A percentile compares a stretch with the other conserved stretches of the same genome.
Conservation (phyloP, 306 rosid genomes). For the Lathyrus aphaca region DNA sequence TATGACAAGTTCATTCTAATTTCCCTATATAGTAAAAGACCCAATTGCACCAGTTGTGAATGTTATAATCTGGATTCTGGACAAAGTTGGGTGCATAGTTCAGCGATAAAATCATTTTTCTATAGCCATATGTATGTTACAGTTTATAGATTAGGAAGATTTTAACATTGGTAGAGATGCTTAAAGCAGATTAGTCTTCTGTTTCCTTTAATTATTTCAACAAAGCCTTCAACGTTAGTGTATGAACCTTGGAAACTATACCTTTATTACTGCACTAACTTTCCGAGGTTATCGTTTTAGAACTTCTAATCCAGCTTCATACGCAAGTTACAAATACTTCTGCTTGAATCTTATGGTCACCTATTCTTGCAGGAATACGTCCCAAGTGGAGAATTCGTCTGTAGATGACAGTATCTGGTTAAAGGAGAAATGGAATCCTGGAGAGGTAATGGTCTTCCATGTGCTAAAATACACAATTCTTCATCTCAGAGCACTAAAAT, state of each 20-base stretch:
- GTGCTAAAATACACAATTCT: background rate
- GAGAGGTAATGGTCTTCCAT: constrained; percentile 69
- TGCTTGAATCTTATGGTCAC: constrained; percentile 4
- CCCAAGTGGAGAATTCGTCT: constrained; percentile 47
- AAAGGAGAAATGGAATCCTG: constrained; percentile 80
- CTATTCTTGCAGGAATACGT: constrained; percentile 53
- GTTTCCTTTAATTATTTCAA: constrained; percentile 20
- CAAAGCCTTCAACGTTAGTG: constrained; percentile 5
- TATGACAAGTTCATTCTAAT: background rate
- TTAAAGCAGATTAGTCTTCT: constrained; percentile 1
- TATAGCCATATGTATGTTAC: constrained; percentile 19
- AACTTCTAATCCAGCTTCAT: constrained; percentile 13
- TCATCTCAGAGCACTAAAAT: background rate
- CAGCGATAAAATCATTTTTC: constrained; percentile 13
- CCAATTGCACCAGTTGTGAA: background rate
- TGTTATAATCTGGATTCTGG: background rate
- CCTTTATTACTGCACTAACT: constrained; percentile 15
- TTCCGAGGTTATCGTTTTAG: constrained; percentile 18
- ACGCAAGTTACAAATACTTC: constrained; percentile 14
- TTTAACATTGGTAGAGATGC: background rate
- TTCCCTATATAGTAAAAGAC: background rate
- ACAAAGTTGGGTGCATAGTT: background rate
- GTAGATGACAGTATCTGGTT: constrained; percentile 66
- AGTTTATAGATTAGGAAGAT: constrained; percentile 19
- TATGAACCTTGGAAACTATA: constrained; percentile 25